These are phyloP conservation scores for Saccharomyces hybrid DNA, from an alignment of 1,139 yeast genomes.

Conservation along the genomic window DNA sequence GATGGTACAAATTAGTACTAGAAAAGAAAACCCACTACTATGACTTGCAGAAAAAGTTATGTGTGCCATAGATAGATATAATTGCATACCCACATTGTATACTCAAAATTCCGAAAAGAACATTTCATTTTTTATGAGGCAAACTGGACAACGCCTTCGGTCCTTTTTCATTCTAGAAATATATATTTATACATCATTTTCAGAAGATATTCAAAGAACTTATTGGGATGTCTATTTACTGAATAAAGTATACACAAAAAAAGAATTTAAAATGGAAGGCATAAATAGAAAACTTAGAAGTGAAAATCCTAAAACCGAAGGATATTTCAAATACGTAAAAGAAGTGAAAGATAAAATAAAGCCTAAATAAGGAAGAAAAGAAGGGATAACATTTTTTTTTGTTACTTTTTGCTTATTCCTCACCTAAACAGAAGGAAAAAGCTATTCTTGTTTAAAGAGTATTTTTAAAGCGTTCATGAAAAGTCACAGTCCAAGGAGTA, in stretches of 20 bases:
- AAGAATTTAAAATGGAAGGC: background rate
- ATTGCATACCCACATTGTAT: background rate
- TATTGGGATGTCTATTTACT: background rate
- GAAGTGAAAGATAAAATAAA: background rate
- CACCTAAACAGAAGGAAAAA: background rate
- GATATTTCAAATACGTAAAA: background rate
- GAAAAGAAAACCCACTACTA: background rate
- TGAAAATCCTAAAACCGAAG: background rate
- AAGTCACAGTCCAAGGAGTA: slow-evolving; percentile 54
- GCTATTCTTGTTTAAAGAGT: background rate
- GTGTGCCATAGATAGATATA: background rate
- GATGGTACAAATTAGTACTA: background rate
- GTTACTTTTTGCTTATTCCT: slow-evolving; percentile 1
- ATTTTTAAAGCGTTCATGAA: slow-evolving; percentile 7
- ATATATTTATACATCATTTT: background rate
- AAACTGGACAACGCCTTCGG: background rate
- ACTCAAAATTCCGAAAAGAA: background rate
- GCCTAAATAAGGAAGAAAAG: background rate
- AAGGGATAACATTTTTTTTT: background rate
- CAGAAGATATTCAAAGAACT: background rate
- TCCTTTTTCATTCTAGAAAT: background rate
- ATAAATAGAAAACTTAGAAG: background rate
- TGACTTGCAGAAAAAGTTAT: background rate
- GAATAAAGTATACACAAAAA: background rate
- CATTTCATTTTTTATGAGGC: no score